Conservation (phyloP, 768 basidiomycete genomes). For the Lactarius indigo region DNA sequence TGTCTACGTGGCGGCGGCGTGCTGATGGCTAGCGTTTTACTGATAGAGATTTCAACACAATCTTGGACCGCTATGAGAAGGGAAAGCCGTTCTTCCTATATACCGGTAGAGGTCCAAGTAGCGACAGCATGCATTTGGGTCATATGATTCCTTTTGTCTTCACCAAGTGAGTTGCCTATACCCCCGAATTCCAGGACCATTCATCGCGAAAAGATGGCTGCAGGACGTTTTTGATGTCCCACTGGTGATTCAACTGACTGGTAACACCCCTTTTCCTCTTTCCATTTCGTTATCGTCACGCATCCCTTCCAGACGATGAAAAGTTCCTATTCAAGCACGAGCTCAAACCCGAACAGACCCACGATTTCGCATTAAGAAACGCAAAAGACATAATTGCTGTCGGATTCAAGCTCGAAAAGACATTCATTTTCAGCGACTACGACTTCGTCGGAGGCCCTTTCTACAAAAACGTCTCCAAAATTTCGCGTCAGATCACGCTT, state of each 20-base stretch:
- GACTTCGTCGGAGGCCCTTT: slow-evolving; percentile 88
- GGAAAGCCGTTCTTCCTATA: slow-evolving; percentile 98
- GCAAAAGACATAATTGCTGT: slow-evolving; percentile 97
- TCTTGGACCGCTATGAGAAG: slow-evolving; percentile 93
- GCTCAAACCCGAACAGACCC: slow-evolving; percentile 85
- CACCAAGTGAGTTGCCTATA: slow-evolving; percentile 68
- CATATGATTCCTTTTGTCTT: slow-evolving; percentile 98
- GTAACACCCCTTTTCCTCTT: slow-evolving; percentile 37
- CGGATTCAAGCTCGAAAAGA: slow-evolving; percentile 87
- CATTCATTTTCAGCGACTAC: slow-evolving; percentile 95
- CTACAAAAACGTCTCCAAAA: slow-evolving; percentile 90
- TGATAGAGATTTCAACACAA: slow-evolving; percentile 83
- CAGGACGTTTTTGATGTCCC: slow-evolving; percentile 96
- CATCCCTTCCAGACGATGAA: slow-evolving; percentile 76
- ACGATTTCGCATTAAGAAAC: slow-evolving; percentile 77
- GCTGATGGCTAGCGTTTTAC: neutral
- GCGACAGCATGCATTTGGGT: slow-evolving; percentile 95
- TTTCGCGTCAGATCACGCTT: slow-evolving; percentile 89
- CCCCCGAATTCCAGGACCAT: neutral
- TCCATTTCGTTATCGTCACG: neutral
- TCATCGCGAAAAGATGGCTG: slow-evolving; percentile 64
- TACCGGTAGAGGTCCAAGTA: slow-evolving; percentile 95
- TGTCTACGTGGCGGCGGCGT: neutral
- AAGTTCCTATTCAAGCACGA: slow-evolving; percentile 98
- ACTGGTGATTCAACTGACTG: slow-evolving; percentile 92